These are phyloP conservation scores for Trametes maxima DNA, from an alignment of 768 basidiomycete genomes.

Conservation along the genomic window DNA sequence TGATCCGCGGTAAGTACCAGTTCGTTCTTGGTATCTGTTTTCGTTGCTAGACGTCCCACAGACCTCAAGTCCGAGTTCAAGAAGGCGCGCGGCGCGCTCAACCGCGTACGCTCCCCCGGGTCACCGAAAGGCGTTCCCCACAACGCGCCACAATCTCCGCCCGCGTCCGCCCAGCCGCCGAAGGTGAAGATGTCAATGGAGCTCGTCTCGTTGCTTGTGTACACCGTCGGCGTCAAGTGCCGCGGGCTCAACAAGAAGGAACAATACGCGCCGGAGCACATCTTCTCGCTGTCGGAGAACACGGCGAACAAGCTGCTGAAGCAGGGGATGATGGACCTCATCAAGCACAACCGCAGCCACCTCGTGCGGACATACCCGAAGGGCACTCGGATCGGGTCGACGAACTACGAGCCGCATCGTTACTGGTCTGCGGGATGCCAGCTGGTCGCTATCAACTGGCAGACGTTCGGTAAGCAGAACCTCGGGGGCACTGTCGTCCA, in stretches of 20 bases:
- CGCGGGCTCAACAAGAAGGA: conserved; percentile 87
- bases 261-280: conserved; percentile 81
- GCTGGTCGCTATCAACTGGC: conserved; percentile 95
- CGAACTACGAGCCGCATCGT: conserved; percentile 86
- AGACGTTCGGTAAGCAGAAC: conserved; percentile 72
- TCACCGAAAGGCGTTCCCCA: conserved; percentile 14
- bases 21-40: neutral
- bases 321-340: conserved; percentile 64
- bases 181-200: conserved; percentile 75
- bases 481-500: neutral
- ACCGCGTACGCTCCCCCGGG: conserved; percentile 34
- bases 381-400: conserved; percentile 76
- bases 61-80: conserved; percentile 44
- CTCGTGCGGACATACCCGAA: conserved; percentile 87
- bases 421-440: conserved; percentile 92
- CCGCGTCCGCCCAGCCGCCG: conserved; percentile 16
- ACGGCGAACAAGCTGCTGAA: conserved; percentile 77
- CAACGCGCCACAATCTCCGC: conserved; percentile 5
- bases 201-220: conserved; percentile 78
- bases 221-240: conserved; percentile 95
- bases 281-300: conserved; percentile 91
- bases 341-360: conserved; percentile 86
- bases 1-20: conserved; percentile 36
- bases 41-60: neutral
- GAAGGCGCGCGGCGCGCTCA: conserved; percentile 45